Evolutionary conservation across 2,329 filamentous ascomycete genomes (phyloP), one percentile per base, ranked within the genome.

Genomic region (Waltergamsia citrina): DNA sequence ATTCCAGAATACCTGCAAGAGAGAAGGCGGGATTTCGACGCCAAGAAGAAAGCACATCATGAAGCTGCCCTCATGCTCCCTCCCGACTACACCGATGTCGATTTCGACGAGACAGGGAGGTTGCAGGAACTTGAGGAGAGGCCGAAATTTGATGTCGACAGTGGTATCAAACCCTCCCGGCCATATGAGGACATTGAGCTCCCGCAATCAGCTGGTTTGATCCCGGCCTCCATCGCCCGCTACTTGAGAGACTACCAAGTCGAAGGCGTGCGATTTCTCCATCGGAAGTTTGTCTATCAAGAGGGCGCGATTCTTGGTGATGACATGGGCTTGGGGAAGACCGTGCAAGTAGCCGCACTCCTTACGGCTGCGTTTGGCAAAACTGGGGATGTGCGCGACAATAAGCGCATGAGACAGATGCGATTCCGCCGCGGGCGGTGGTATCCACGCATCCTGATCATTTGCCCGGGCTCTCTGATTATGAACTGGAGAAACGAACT

Each of bases 311-410:
- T 98, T 16, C 68, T 98, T 1, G 88, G 90, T 4, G 92, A 98
- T 51, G 92, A 98, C 49, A 98, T 98, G 92, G 92, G 92, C 15
- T 59, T 98, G 21, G 92, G 92, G 1, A 98, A 98, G 58, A 98
- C 92, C 0, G 85, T 98, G 3, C 92, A 98, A 55, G 85, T 98
- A 18, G 92, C 87, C 37, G 84, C 88, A 0, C 96, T 98, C 43
- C 64, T 98, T 16, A 85, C 86, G 0, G 86, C 79, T 2, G 88
- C 87, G 0, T 98, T 94, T 52, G 92, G 92, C 7, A 98, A 98
- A 60, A 93, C 84, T 1, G 90, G 80, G 1, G 90, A 94, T 46
- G 81, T 88, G 52, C 69, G 86, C 33, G 92, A 98, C 47, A 65
- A 62, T 4, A 93, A 93, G 52, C 71, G 86, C 15, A 88, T 96